A percentile compares a stretch with the other conserved stretches of the same genome.
These are phyloP conservation scores for Tylopilus subfusipes DNA, from an alignment of 768 basidiomycete species.

Conservation along the genomic window DNA sequence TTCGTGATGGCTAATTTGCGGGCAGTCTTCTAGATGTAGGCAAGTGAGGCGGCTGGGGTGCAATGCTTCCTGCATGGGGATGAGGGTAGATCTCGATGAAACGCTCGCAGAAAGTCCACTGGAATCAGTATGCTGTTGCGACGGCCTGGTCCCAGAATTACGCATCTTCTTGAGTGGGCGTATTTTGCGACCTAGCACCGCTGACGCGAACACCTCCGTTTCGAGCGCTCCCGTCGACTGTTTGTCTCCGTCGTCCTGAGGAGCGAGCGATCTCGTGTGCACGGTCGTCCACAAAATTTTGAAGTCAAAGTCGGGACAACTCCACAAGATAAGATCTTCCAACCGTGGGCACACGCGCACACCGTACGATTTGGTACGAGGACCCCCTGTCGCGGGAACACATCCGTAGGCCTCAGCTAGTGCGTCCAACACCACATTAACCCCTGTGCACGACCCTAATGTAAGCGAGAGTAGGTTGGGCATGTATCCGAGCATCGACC, in stretches of 20 bases:
- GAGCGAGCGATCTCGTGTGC: slow-evolving; percentile 27
- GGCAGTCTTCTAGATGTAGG: slow-evolving; percentile 42
- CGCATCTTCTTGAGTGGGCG: slow-evolving; percentile 37
- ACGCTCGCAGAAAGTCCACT: slow-evolving; percentile 10
- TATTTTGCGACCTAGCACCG: slow-evolving; percentile 28
- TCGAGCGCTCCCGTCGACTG: slow-evolving; percentile 11
- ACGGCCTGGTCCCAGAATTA: slow-evolving; percentile 5
- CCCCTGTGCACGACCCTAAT: slow-evolving; percentile 45
- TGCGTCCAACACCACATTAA: slow-evolving; percentile 38
- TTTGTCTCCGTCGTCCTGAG: slow-evolving; percentile 15
- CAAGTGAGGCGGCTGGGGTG: slow-evolving; percentile 37
- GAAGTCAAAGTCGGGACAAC: slow-evolving; percentile 44
- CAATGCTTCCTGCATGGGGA: slow-evolving; percentile 37
- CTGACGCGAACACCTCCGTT: slow-evolving; percentile 22
- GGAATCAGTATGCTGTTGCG: slow-evolving; percentile 9
- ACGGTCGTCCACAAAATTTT: slow-evolving; percentile 37
- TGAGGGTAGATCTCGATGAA: slow-evolving; percentile 32
- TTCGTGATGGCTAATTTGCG: slow-evolving; percentile 36
- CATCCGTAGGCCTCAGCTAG: slow-evolving; percentile 38
- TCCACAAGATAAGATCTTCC: slow-evolving; percentile 50
- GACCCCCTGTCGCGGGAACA: slow-evolving; percentile 10
- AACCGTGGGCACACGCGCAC: slow-evolving; percentile 50
- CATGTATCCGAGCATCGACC: slow-evolving; percentile 49
- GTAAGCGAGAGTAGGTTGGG: slow-evolving; percentile 46
- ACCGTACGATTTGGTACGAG: slow-evolving; percentile 24